Conservation (phyloP, 2,329 filamentous ascomycete genomes). For the Didymella lethalis region DNA sequence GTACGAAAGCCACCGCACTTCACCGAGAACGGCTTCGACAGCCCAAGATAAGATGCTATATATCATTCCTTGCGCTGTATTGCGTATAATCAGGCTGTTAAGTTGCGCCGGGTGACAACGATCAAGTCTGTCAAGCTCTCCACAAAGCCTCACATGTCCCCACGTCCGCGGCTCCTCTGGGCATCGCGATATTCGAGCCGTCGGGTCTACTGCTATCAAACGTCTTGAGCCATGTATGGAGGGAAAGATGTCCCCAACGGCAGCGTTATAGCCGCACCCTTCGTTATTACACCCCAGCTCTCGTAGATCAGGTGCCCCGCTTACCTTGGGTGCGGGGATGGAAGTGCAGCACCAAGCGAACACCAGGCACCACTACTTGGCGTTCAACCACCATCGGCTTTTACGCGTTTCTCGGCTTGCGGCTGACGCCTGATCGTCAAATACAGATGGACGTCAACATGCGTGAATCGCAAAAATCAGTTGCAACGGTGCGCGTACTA, state of each 20-base stretch:
- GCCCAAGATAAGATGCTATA: neutral
- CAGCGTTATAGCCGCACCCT: neutral
- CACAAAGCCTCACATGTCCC: neutral
- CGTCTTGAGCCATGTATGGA: neutral
- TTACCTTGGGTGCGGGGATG: neutral
- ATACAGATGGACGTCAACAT: neutral
- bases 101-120: neutral
- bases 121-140: neutral
- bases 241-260: no score
- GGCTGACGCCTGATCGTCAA: neutral
- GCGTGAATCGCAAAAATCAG: neutral
- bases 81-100: neutral
- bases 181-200: no score
- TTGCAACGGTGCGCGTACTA: neutral
- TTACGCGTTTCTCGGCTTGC: neutral
- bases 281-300: neutral
- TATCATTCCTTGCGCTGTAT: no score
- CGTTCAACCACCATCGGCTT: neutral
- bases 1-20: no score
- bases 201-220: no score
- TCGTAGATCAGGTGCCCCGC: neutral
- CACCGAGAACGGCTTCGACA: no score
- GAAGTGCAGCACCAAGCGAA: neutral
- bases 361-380: neutral
- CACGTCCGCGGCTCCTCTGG: no score